These are phyloP conservation scores for Zygosaccharomyces siamensis DNA, from an alignment of 805 yeast species.

Conservation along the genomic window DNA sequence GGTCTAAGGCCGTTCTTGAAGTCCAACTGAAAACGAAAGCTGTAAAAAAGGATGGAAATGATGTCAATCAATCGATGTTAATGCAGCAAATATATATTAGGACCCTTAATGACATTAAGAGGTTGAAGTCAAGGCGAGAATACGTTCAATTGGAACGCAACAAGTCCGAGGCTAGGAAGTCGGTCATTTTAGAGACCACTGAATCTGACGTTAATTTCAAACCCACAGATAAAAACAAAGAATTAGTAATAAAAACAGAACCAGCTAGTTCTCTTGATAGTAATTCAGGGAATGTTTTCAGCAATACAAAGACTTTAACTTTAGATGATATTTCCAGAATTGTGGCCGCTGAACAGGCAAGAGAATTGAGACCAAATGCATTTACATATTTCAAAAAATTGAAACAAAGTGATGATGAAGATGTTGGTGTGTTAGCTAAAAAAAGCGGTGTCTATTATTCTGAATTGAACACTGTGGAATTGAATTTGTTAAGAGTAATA, in stretches of 20 bases:
- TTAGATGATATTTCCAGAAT: constrained; percentile 95
- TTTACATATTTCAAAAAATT: constrained; percentile 66
- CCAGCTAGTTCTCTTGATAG: constrained; percentile 45
- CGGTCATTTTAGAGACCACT: constrained; percentile 56
- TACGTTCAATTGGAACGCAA: constrained; percentile 44
- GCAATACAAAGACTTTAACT: constrained; percentile 79
- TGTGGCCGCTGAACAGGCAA: constrained; percentile 94
- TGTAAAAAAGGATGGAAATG: constrained; percentile 9
- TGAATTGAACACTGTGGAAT: constrained; percentile 39
- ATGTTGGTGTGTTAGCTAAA: constrained; percentile 14
- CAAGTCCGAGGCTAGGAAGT: constrained; percentile 59
- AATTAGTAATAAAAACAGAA: constrained; percentile 32
- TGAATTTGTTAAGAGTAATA: constrained; percentile 55
- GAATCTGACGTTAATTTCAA: constrained; percentile 26
- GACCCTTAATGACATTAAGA: constrained; percentile 70
- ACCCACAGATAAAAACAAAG: constrained; percentile 24
- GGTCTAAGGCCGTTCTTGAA: constrained; percentile 62
- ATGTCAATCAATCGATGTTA: constrained; percentile 17
- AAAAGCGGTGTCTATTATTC: constrained; percentile 51
- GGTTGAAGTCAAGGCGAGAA: constrained; percentile 69
- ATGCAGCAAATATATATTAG: constrained; percentile 55
- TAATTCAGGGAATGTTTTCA: constrained; percentile 41
- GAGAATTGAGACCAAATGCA: constrained; percentile 89
- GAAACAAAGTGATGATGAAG: constrained; percentile 30
- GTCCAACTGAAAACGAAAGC: constrained; percentile 26